phyloP scores from a whole-genome alignment of 129 eudicot species.

The Flaveria sonorensis region DNA sequence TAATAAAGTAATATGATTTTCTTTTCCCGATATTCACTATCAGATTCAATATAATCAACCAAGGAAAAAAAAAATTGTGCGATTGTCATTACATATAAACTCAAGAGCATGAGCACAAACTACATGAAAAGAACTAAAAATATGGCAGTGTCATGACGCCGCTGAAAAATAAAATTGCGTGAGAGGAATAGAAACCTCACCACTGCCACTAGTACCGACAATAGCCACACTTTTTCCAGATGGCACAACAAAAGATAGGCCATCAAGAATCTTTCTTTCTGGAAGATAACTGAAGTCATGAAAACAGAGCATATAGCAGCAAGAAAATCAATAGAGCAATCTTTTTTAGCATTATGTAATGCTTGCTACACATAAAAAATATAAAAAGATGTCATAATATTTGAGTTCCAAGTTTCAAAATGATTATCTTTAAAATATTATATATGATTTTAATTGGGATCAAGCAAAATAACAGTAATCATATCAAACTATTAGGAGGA shows the following conservation, averaged over 20 bases:
- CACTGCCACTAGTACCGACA: constrained; percentile 99
- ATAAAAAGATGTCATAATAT: neutral
- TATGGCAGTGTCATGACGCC: neutral
- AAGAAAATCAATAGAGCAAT: constrained; percentile 17
- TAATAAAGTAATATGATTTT: neutral
- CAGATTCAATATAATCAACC: neutral
- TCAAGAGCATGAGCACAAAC: constrained; percentile 9
- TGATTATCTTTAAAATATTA: neutral
- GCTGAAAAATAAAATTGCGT: neutral
- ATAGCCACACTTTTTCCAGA: constrained; percentile 97
- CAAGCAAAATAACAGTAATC: constrained; percentile 8
- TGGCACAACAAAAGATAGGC: constrained; percentile 94
- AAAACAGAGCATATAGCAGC: constrained; percentile 33
- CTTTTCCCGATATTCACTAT: neutral
- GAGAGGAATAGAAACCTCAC: constrained; percentile 49
- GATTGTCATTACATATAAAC: neutral
- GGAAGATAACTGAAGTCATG: constrained; percentile 61
- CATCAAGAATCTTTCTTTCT: constrained; percentile 97
- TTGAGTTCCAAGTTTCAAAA: neutral
- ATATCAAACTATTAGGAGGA: neutral
- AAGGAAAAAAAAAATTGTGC: neutral
- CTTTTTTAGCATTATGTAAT: constrained; percentile 10
- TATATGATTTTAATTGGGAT: neutral
- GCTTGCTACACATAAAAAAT: constrained; percentile 13
- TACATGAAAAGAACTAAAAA: constrained; percentile 1